Conservation (phyloP, 1,139 yeast species). For the Saccharomyces hybrid region DNA sequence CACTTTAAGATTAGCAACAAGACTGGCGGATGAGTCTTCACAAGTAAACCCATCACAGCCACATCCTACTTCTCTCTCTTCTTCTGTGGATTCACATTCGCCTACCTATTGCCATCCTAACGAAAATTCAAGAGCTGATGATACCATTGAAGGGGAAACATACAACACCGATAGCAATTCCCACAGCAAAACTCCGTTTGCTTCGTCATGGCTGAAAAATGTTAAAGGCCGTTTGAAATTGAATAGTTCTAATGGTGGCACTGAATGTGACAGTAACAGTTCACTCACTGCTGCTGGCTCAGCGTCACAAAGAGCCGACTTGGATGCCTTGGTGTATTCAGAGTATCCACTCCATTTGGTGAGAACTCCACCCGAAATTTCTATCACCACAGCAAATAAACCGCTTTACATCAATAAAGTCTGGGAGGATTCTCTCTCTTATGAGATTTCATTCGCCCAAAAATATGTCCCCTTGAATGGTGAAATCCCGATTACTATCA, state of each 20-base stretch:
- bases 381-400: conserved; percentile 64
- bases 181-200: background rate
- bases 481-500: conserved; percentile 52
- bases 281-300: background rate
- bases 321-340: no score
- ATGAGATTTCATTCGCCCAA: conserved; percentile 68
- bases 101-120: background rate
- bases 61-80: background rate
- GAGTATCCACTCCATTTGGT: conserved; percentile 35
- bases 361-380: conserved; percentile 74
- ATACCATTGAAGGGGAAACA: background rate
- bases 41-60: background rate
- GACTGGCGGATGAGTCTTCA: background rate
- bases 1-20: conserved; percentile 11
- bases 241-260: background rate
- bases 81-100: background rate
- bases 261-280: background rate
- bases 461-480: conserved; percentile 69
- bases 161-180: background rate
- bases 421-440: conserved; percentile 75
- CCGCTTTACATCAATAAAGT: conserved; percentile 75
- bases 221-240: background rate
- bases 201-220: background rate
- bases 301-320: conserved; percentile 1
- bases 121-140: background rate